Evolutionary conservation across 2,329 filamentous ascomycete species (phyloP).

Genomic region (Epichloe uncinata): DNA sequence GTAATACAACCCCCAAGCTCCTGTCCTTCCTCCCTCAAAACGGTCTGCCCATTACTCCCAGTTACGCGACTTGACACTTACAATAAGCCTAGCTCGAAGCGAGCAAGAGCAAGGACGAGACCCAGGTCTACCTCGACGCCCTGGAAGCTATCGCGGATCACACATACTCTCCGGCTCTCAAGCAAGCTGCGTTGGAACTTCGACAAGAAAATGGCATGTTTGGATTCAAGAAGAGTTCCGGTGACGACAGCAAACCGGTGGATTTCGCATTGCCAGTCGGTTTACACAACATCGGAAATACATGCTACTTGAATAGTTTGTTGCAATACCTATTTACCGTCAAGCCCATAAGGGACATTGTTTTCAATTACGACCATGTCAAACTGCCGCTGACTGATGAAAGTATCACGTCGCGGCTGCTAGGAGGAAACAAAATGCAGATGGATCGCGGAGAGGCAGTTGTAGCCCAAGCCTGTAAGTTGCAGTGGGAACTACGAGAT

Average conservation of each 20-base stretch:
- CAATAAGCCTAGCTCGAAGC: conserved; percentile 12
- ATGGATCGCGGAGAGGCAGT: conserved; percentile 44
- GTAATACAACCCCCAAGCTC: conserved; percentile 8
- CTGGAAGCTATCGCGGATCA: conserved; percentile 22
- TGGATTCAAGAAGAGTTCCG: conserved; percentile 6
- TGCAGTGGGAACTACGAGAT: neutral
- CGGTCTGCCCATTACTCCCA: neutral
- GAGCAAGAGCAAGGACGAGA: conserved; percentile 16
- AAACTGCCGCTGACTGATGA: conserved; percentile 54
- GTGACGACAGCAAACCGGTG: conserved; percentile 8
- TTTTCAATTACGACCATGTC: conserved; percentile 61
- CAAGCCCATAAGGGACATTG: conserved; percentile 64
- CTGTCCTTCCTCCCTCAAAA: neutral
- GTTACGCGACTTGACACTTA: neutral
- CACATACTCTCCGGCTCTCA: conserved; percentile 10
- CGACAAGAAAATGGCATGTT: conserved; percentile 8
- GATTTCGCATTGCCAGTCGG: conserved; percentile 61
- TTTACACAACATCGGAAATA: conserved; percentile 88
- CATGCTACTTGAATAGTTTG: conserved; percentile 94
- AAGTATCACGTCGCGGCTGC: conserved; percentile 50
- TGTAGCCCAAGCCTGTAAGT: conserved; percentile 62
- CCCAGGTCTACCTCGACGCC: conserved; percentile 20
- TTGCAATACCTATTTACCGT: conserved; percentile 92
- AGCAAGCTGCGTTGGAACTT: conserved; percentile 15
- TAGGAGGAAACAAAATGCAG: conserved; percentile 51